phyloP scores from a whole-genome alignment of 306 rosid genomes.

The Trifolium pratense region DNA sequence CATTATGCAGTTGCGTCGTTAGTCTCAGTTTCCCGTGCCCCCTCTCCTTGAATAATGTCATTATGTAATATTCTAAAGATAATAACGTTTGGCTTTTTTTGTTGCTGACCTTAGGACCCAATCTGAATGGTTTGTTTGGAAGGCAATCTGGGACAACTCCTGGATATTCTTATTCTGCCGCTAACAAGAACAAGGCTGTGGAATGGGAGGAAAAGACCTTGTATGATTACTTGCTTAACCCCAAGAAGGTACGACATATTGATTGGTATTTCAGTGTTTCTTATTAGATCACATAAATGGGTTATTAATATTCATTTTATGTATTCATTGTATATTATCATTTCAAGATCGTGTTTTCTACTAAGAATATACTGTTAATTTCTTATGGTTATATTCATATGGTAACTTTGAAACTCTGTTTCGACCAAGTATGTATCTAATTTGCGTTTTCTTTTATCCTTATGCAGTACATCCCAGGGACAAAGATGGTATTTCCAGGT shows the following conservation, averaged over 20 bases:
- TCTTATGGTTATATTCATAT: not conserved
- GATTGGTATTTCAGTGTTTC: slow-evolving; percentile 14
- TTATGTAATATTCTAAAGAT: not conserved
- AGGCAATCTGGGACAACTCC: slow-evolving; percentile 92
- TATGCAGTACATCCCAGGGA: slow-evolving; percentile 90
- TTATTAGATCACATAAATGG: not conserved
- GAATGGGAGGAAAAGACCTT: slow-evolving; percentile 86
- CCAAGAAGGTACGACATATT: slow-evolving; percentile 67
- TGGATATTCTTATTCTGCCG: slow-evolving; percentile 86
- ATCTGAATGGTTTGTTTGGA: slow-evolving; percentile 87
- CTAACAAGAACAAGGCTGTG: slow-evolving; percentile 95
- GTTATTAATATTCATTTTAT: not conserved
- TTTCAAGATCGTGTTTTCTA: slow-evolving; percentile 14
- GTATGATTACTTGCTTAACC: slow-evolving; percentile 91
- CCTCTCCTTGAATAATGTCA: not conserved
- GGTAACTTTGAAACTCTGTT: not conserved
- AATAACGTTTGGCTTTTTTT: not conserved
- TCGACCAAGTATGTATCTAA: slow-evolving; percentile 10
- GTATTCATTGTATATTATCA: not conserved
- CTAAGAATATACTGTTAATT: not conserved
- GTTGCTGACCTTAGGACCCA: slow-evolving; percentile 64
- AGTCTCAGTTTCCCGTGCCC: not conserved
- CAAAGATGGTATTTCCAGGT: slow-evolving; percentile 98
- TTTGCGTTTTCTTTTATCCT: not conserved
- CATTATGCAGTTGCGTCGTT: not conserved